Evolutionary conservation across 2,329 filamentous ascomycete species (phyloP).

Genomic region (Fusarium caatingaense): DNA sequence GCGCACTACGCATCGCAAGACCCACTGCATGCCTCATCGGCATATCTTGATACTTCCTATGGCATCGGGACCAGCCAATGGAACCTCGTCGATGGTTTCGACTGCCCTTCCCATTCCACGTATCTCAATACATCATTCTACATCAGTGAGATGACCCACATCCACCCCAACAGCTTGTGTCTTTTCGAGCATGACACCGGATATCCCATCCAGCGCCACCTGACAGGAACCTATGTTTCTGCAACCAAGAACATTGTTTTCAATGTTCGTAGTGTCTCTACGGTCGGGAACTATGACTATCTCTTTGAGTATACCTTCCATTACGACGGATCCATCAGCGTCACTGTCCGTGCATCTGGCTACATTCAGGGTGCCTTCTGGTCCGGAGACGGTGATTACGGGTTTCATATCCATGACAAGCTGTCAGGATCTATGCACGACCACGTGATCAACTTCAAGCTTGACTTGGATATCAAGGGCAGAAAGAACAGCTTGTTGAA

Average conservation of each 20-base stretch:
- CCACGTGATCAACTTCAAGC: conserved; percentile 67
- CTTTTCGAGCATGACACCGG: conserved; percentile 65
- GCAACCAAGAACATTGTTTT: conserved; percentile 62
- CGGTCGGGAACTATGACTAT: conserved; percentile 67
- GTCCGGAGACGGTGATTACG: conserved; percentile 60
- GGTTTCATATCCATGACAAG: conserved; percentile 61
- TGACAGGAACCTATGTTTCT: conserved; percentile 53
- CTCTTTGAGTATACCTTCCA: conserved; percentile 64
- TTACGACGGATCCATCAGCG: conserved; percentile 62
- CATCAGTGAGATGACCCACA: conserved; percentile 56
- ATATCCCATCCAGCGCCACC: conserved; percentile 63
- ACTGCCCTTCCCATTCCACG: conserved; percentile 63
- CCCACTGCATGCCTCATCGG: conserved; percentile 57
- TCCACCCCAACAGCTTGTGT: conserved; percentile 64
- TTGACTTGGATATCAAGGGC: conserved; percentile 64
- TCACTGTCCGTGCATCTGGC: conserved; percentile 64
- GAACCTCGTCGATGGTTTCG: conserved; percentile 60
- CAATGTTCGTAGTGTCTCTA: conserved; percentile 59
- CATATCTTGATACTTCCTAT: conserved; percentile 61
- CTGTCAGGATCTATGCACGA: conserved; percentile 65
- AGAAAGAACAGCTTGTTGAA: conserved; percentile 58
- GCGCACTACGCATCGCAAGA: conserved; percentile 64
- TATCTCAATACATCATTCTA: conserved; percentile 62
- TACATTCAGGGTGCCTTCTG: conserved; percentile 65
- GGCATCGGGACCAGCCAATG: conserved; percentile 60